Base-by-base conservation (phyloP, 176 grass and related monocot genomes). In the Carex myosuroides region DNA sequence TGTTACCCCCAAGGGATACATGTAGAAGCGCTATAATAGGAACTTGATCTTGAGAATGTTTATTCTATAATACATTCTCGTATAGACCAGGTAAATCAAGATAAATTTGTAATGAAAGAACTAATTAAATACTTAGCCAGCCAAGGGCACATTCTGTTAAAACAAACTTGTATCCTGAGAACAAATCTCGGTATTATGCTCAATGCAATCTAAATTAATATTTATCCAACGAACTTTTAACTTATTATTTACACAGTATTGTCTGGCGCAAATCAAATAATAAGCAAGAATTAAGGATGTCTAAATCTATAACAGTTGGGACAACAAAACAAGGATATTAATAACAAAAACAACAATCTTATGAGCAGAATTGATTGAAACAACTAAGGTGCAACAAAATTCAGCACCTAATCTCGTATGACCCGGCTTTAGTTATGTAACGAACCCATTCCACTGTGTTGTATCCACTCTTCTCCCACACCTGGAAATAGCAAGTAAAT, bases 381-480 rank as follows among this genome's bases (percentile, higher is more conserved):
- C 14, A 62, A 68, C 26, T 68, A 66, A 83, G 48, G 61, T 22
- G 30, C 17, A 16, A 9, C 48, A 83, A 53, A 53, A 50, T 67
- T 83, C 81, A 99, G 89, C 93, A 94, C 85, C 97, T 93, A 87
- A 99, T 96, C 84, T 99, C 97, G 12, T 99, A 99, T 63, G 97
- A 95, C 80, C 97, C 97, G 14, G 97, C 97, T 85, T 94, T 95
- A 3, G 97, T 96, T 66, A 99, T 99, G 79, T 99, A 99, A 83
- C 93, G 97, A 82, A 99, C 97, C 97, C 97, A 99, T 87, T 99
- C 97, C 33, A 99, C 97, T 13, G 97, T 99, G 87, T 99, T 99
- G 71, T 99, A 99, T 82, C 97, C 97, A 84, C 97, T 99, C 90
- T 99, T 99, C 79, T 99, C 97, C 97, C 97, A 99, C 5, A 99